Base-by-base conservation (phyloP, 306 rosid genomes). In the Lathyrus oleraceus region DNA sequence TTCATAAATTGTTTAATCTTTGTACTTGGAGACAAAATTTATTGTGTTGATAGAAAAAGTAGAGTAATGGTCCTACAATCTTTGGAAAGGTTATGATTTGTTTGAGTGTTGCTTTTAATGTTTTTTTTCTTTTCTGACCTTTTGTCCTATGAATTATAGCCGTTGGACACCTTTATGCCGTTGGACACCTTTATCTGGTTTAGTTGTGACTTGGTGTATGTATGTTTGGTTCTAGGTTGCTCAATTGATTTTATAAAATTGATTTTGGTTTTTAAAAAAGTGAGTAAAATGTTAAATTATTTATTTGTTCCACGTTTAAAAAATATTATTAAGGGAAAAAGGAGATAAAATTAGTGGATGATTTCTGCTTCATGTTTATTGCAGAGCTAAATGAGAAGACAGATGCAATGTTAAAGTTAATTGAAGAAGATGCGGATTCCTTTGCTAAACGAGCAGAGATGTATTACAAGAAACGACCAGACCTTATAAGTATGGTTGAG, bases 371-470 rank as follows among this genome's bases (percentile, higher is more conserved):
- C 70, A 56, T 59, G 52, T 59, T 39, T 51, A 40, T 65, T 56
- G 56, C 82, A 92, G 98, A 87, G 36, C 81, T 92, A 32, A 89
- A 86, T 65, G 85, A 77, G 77, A 89, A 81, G 76, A 89, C 96
- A 20, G 83, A 61, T 73, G 82, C 84, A 73, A 87, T 92, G 85
- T 80, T 86, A 48, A 85, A 75, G 67, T 38, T 92, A 65, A 82
- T 92, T 8, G 92, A 87, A 82, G 87, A 85, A 42, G 98, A 89
- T 62, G 92, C 95, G 39, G 96, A 92, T 83, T 89, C 98, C 57
- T 89, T 92, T 85, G 89, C 92, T 0, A 63, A 83, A 52, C 96
- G 96, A n/a, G 96, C 98, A 40, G 98, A 92, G 85, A 89, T 92
- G 95, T 89, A 87, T 73, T 92, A 89, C 89, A 85, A 89, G 82